These are phyloP conservation scores for Babesia ovata DNA, from an alignment of 169 alveolate species.

Conservation along the genomic window DNA sequence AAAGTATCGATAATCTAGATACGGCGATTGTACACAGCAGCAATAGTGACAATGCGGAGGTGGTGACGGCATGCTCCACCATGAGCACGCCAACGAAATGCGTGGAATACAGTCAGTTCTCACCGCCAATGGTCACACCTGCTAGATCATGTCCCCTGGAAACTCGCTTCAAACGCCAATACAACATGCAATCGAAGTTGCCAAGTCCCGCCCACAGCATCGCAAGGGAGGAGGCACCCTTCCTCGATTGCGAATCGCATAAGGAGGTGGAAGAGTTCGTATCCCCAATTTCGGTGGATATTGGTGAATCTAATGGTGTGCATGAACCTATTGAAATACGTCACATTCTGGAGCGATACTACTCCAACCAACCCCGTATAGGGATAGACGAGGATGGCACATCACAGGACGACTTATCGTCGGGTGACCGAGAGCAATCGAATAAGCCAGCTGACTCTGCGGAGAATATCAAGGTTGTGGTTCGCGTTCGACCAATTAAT, in stretches of 20 bases:
- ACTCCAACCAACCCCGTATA: not conserved
- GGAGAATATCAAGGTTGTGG: slow-evolving; percentile 51
- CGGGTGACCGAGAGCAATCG: not conserved
- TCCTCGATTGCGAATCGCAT: not conserved
- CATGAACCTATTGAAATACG: too few relatives aligned
- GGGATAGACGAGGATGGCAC: not conserved
- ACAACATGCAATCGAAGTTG: slow-evolving; percentile 5
- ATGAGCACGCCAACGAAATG: not conserved
- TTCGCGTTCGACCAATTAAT: slow-evolving; percentile 47
- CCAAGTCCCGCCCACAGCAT: slow-evolving; percentile 9
- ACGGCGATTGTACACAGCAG: not conserved
- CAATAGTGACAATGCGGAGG: not conserved
- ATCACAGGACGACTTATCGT: not conserved
- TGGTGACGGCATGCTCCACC: not conserved
- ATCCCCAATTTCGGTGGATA: not conserved
- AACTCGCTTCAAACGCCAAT: not conserved
- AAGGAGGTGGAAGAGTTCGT: not conserved
- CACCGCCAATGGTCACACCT: not conserved
- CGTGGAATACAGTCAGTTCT: not conserved
- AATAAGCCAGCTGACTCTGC: not conserved
- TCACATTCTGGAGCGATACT: not conserved
- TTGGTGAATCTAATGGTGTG: not conserved
- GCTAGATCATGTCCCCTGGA: not conserved
- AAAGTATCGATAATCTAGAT: not conserved
- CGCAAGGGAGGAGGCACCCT: not conserved